A percentile compares a stretch with the other conserved stretches of the same genome.
Conservation (phyloP, 2,329 filamentous ascomycete genomes). For the Hypoxylon sp. region DNA sequence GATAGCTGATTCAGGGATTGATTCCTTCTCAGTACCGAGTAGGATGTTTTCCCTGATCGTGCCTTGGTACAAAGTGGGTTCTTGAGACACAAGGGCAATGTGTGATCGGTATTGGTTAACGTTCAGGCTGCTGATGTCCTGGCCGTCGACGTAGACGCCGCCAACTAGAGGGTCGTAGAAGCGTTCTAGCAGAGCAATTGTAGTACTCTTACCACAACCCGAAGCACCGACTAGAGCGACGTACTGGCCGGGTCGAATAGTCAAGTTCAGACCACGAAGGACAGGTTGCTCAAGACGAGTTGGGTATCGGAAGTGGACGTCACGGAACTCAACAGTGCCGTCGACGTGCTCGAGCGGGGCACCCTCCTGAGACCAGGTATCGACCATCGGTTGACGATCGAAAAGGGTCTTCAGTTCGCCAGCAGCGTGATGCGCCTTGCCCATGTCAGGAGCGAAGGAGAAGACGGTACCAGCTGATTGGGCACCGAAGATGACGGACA, state of each 20-base stretch:
- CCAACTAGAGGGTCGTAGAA: conserved; percentile 93
- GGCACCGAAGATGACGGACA: conserved; percentile 88
- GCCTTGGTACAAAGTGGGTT: conserved; percentile 94
- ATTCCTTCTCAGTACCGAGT: conserved; percentile 77
- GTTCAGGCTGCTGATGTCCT: conserved; percentile 85
- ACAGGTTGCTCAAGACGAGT: conserved; percentile 94
- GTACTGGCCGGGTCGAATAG: conserved; percentile 83
- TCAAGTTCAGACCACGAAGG: conserved; percentile 84
- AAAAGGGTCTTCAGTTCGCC: conserved; percentile 85
- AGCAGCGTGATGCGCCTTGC: conserved; percentile 90
- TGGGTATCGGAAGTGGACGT: conserved; percentile 95
- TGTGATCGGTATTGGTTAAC: conserved; percentile 87
- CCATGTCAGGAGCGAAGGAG: conserved; percentile 92
- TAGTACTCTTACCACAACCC: conserved; percentile 94
- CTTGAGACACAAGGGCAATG: conserved; percentile 91
- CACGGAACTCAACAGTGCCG: conserved; percentile 87
- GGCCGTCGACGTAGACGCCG: conserved; percentile 84
- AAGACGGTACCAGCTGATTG: conserved; percentile 93
- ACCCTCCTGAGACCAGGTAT: conserved; percentile 83
- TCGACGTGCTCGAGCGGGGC: conserved; percentile 74
- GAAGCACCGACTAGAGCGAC: conserved; percentile 93
- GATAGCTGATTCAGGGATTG: conserved; percentile 79
- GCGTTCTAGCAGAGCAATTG: conserved; percentile 90
- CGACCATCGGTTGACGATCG: conserved; percentile 85
- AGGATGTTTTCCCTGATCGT: conserved; percentile 92